Conservation (phyloP, 2,329 filamentous ascomycete genomes). For the Atkinsonella hypoxylon region DNA sequence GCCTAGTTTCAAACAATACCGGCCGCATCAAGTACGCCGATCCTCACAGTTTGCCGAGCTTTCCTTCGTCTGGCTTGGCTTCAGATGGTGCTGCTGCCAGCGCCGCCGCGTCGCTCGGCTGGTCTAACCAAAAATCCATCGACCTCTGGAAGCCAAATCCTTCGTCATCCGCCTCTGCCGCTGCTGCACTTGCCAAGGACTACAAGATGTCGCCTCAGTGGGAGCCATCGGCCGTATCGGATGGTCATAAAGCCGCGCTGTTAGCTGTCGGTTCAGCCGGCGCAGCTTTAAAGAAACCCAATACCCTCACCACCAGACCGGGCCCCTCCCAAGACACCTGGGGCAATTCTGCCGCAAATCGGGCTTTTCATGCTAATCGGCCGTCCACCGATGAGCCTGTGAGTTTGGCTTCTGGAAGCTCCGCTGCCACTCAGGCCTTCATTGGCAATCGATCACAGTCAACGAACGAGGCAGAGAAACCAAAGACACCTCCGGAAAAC, state of each 20-base stretch:
- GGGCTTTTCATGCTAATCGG: slow-evolving; percentile 42
- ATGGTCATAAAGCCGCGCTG: slow-evolving; percentile 64
- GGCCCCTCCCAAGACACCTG: slow-evolving; percentile 23
- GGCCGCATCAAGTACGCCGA: slow-evolving; percentile 57
- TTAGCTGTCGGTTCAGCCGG: slow-evolving; percentile 39
- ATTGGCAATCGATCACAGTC: slow-evolving; percentile 20
- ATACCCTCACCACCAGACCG: slow-evolving; percentile 3
- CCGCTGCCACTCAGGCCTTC: slow-evolving; percentile 27
- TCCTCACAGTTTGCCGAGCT: slow-evolving; percentile 62
- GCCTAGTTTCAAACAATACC: slow-evolving; percentile 12
- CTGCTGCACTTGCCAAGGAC: slow-evolving; percentile 31
- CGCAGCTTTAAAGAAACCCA: slow-evolving; percentile 17
- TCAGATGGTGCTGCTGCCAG: slow-evolving; percentile 51
- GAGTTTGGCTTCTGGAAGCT: slow-evolving; percentile 14
- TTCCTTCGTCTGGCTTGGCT: slow-evolving; percentile 52
- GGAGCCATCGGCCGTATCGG: slow-evolving; percentile 50
- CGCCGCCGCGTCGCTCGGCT: slow-evolving; percentile 63
- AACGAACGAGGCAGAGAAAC: slow-evolving; percentile 11
- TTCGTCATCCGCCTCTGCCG: slow-evolving; percentile 36
- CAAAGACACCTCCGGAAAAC: slow-evolving; percentile 30
- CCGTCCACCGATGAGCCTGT: slow-evolving; percentile 9
- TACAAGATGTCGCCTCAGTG: slow-evolving; percentile 37
- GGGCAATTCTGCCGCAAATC: slow-evolving; percentile 59
- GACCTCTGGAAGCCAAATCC: slow-evolving; percentile 55
- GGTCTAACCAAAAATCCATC: slow-evolving; percentile 53